Conservation (phyloP, 352 stramenopile species). For the Phytopythium montanum region DNA sequence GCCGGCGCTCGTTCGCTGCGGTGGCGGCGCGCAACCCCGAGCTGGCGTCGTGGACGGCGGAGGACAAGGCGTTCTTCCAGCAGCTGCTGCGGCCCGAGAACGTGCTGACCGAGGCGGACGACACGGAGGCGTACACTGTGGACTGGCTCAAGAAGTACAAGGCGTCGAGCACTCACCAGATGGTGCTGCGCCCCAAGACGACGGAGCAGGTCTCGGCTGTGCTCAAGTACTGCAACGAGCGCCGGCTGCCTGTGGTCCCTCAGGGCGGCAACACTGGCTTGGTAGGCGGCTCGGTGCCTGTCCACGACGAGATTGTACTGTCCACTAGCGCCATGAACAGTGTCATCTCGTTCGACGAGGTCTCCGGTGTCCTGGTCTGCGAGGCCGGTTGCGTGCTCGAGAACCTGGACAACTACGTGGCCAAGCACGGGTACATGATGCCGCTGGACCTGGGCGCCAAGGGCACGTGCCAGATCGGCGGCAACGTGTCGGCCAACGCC, state of each 20-base stretch:
- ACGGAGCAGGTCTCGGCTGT: constrained; percentile 87
- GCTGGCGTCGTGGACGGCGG: constrained; percentile 53
- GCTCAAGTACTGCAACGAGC: constrained; percentile 91
- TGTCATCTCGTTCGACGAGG: constrained; percentile 90
- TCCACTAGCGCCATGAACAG: constrained; percentile 90
- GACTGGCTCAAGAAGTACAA: constrained; percentile 90
- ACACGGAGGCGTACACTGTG: constrained; percentile 64
- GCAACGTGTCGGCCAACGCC: constrained; percentile 95
- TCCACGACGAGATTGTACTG: constrained; percentile 94
- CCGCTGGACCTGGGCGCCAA: constrained; percentile 97
- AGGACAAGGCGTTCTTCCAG: constrained; percentile 66
- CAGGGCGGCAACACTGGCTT: constrained; percentile 97
- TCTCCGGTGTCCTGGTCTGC: constrained; percentile 78
- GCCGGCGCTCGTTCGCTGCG: constrained; percentile 20
- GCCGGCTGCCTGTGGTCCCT: constrained; percentile 89
- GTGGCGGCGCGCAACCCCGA: constrained; percentile 32
- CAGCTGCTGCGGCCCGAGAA: constrained; percentile 50
- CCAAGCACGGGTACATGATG: constrained; percentile 88
- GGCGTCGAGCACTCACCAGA: constrained; percentile 40
- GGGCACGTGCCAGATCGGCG: constrained; percentile 96
- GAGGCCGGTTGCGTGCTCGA: constrained; percentile 94
- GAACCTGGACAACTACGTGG: constrained; percentile 88
- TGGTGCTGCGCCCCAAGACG: constrained; percentile 87
- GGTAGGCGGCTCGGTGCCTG: constrained; percentile 90
- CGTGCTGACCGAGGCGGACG: constrained; percentile 65